Conservation (phyloP, 768 basidiomycete genomes). For the Tulasnella sp. region DNA sequence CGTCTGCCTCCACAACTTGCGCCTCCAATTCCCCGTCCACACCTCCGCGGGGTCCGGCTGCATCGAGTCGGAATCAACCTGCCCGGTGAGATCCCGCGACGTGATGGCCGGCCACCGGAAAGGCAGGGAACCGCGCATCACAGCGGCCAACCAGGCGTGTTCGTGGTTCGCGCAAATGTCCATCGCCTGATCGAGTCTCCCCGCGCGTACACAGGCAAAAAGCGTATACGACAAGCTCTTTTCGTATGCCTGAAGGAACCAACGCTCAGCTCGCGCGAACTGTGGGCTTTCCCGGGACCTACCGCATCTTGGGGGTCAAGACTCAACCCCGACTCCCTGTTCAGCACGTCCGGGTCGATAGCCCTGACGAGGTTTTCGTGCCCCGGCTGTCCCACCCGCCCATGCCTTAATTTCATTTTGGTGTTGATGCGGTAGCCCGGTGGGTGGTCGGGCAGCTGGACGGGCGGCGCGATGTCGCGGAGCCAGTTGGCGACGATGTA, state of each 20-base stretch:
- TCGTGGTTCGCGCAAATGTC: slow-evolving; percentile 70
- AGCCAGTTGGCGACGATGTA: slow-evolving; percentile 69
- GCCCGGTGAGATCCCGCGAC: slow-evolving; percentile 33
- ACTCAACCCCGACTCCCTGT: slow-evolving; percentile 42
- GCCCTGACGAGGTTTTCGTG: slow-evolving; percentile 40
- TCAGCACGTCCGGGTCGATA: slow-evolving; percentile 75
- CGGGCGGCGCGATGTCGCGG: slow-evolving; percentile 57
- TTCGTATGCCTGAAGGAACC: slow-evolving; percentile 55
- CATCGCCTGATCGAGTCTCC: slow-evolving; percentile 73
- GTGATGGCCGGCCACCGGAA: slow-evolving; percentile 63
- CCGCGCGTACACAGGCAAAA: slow-evolving; percentile 72
- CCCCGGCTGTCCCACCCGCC: slow-evolving; percentile 36
- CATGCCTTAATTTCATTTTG: slow-evolving; percentile 42
- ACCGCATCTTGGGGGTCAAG: slow-evolving; percentile 73
- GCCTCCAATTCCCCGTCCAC: slow-evolving; percentile 63
- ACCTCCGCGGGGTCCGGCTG: slow-evolving; percentile 31
- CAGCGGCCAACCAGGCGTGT: slow-evolving; percentile 87
- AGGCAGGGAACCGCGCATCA: slow-evolving; percentile 66
- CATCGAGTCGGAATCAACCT: slow-evolving; percentile 33
- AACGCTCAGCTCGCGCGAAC: not conserved
- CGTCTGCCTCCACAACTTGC: slow-evolving; percentile 77
- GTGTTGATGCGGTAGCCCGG: slow-evolving; percentile 81
- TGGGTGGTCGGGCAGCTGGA: slow-evolving; percentile 53
- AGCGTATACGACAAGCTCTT: slow-evolving; percentile 62
- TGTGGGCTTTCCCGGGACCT: slow-evolving; percentile 22